A percentile compares a stretch with the other conserved stretches of the same genome.
These are phyloP conservation scores for Wickerhamiella siamensis DNA, from an alignment of 805 yeast genomes.

Conservation along the genomic window DNA sequence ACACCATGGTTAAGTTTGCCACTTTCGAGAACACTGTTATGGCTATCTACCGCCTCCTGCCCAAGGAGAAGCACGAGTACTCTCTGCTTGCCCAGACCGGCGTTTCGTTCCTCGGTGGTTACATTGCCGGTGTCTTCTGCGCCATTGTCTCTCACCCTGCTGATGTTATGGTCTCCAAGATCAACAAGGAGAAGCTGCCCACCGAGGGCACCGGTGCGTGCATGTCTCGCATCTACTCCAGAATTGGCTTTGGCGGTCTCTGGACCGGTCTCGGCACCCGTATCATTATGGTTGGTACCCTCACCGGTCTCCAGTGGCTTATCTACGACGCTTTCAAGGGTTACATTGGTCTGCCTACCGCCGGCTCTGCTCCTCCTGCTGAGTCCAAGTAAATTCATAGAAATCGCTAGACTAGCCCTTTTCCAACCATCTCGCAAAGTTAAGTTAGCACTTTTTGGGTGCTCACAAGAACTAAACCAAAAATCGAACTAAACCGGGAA, in stretches of 20 bases:
- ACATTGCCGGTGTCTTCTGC: constrained; percentile 93
- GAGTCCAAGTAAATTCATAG: background rate
- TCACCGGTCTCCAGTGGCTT: constrained; percentile 95
- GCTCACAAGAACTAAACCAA: too few species aligned
- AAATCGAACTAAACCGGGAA: too few species aligned
- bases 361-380: constrained; percentile 38
- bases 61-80: constrained; percentile 60
- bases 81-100: constrained; percentile 73
- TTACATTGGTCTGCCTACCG: constrained; percentile 86
- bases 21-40: constrained; percentile 86
- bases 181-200: constrained; percentile 56
- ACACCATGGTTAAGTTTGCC: constrained; percentile 95
- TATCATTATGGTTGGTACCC: constrained; percentile 92
- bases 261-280: constrained; percentile 94
- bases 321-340: constrained; percentile 93
- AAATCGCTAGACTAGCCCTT: too few species aligned
- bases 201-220: constrained; percentile 57
- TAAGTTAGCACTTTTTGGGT: too few species aligned
- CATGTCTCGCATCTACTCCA: constrained; percentile 54
- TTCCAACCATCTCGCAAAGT: too few species aligned
- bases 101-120: constrained; percentile 89
- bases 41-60: constrained; percentile 55
- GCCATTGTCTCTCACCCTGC: constrained; percentile 96
- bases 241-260: constrained; percentile 78
- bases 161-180: constrained; percentile 94